A percentile compares a stretch with the other conserved stretches of the same genome.
These are phyloP conservation scores for Nannizziopsis barbatae DNA, from an alignment of 2,329 filamentous ascomycete genomes.

Conservation along the genomic window DNA sequence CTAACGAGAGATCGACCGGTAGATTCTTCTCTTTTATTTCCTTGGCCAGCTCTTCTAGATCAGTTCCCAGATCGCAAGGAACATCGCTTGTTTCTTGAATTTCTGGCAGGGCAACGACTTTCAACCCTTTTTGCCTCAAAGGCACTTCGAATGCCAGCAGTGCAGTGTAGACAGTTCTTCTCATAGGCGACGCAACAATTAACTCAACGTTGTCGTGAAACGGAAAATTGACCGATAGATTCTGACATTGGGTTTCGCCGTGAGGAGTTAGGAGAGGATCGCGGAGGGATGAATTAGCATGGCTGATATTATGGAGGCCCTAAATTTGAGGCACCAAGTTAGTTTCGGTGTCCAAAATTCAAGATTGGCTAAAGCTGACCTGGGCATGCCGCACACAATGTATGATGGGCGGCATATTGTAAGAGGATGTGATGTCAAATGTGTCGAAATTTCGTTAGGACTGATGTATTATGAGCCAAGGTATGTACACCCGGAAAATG, in stretches of 20 bases:
- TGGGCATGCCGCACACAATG: slow-evolving; percentile 40
- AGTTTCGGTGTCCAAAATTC: neutral
- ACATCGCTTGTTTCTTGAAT: slow-evolving; percentile 66
- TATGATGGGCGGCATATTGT: slow-evolving; percentile 32
- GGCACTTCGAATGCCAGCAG: slow-evolving; percentile 55
- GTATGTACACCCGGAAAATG: neutral
- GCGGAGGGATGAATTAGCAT: slow-evolving; percentile 58
- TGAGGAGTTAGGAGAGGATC: slow-evolving; percentile 68
- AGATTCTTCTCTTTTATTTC: slow-evolving; percentile 48
- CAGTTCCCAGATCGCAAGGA: slow-evolving; percentile 65
- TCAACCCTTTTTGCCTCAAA: slow-evolving; percentile 38
- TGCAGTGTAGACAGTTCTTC: slow-evolving; percentile 69
- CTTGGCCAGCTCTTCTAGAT: slow-evolving; percentile 42
- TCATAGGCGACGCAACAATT: slow-evolving; percentile 67
- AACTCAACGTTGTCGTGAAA: slow-evolving; percentile 54
- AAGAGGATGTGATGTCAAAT: neutral
- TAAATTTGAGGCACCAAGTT: slow-evolving; percentile 28
- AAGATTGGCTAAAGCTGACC: slow-evolving; percentile 21
- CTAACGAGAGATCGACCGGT: slow-evolving; percentile 52
- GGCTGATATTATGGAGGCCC: slow-evolving; percentile 68
- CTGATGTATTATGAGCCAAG: neutral
- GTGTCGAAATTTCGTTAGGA: neutral
- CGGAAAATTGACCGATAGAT: slow-evolving; percentile 53
- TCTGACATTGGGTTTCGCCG: slow-evolving; percentile 63
- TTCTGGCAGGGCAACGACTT: slow-evolving; percentile 57